Conservation (phyloP, 495 filamentous ascomycete genomes). For the Pyrenopolyporus hunteri region DNA sequence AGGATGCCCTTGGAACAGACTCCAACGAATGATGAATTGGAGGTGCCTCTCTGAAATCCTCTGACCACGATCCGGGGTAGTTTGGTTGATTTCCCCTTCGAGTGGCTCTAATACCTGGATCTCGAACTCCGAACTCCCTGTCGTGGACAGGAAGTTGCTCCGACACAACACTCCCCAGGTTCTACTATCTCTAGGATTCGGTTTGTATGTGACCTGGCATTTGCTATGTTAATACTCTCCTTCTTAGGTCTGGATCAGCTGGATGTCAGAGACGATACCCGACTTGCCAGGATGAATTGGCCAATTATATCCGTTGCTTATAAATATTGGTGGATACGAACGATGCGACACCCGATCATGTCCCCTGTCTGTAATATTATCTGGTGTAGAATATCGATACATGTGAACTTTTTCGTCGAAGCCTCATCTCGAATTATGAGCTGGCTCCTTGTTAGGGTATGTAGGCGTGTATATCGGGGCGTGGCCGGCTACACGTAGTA, state of each 20-base stretch:
- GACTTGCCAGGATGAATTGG: constrained; percentile 23
- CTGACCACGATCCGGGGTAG: constrained; percentile 27
- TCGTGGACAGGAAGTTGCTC: constrained; percentile 27
- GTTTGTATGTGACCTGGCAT: background rate
- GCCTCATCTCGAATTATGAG: background rate
- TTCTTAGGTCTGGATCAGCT: constrained; percentile 19
- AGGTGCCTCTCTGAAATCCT: background rate
- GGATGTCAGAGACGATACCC: constrained; percentile 30
- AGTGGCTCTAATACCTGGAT: constrained; percentile 10
- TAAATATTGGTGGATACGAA: constrained; percentile 12
- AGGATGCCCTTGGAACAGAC: constrained; percentile 17
- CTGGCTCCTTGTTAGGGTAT: constrained; percentile 5
- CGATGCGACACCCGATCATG: constrained; percentile 27
- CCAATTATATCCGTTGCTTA: constrained; percentile 25
- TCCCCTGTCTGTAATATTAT: constrained; percentile 15
- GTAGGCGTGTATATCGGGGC: too few relatives aligned
- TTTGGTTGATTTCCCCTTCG: constrained; percentile 28
- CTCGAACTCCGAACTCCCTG: constrained; percentile 35
- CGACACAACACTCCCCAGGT: constrained; percentile 15
- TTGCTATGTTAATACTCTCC: constrained; percentile 1
- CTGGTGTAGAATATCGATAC: constrained; percentile 6
- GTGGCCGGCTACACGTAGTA: too few relatives aligned
- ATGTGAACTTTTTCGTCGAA: constrained; percentile 5
- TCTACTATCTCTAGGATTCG: constrained; percentile 2
- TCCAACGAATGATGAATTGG: constrained; percentile 10